Conservation (phyloP, 495 filamentous ascomycete genomes). For the Friedmanniomyces endolithicus region DNA sequence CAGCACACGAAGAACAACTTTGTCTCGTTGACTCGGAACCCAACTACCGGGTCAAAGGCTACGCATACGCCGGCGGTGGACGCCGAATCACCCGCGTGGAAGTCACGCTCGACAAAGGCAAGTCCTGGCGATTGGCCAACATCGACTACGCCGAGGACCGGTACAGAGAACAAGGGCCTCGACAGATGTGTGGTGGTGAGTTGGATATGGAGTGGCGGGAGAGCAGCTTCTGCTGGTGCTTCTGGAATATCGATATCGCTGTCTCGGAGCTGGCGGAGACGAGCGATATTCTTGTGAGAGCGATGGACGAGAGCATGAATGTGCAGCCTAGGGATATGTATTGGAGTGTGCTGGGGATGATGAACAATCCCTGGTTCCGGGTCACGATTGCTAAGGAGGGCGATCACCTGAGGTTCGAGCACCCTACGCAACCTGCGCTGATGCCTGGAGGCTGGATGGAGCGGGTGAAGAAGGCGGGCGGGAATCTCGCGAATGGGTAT, state of each 20-base stretch:
- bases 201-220: conserved; percentile 79
- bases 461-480: conserved; percentile 74
- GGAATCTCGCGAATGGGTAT: conserved; percentile 66
- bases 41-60: conserved; percentile 59
- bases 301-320: conserved; percentile 87
- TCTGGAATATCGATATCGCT: conserved; percentile 70
- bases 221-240: conserved; percentile 82
- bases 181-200: conserved; percentile 60
- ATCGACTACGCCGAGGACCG: conserved; percentile 80
- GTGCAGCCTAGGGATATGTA: conserved; percentile 91
- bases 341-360: conserved; percentile 94
- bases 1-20: conserved; percentile 65
- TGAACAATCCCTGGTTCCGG: conserved; percentile 96
- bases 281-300: conserved; percentile 67
- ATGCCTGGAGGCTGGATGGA: conserved; percentile 93
- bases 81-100: conserved; percentile 73
- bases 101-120: conserved; percentile 73
- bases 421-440: conserved; percentile 73
- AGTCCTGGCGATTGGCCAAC: conserved; percentile 67
- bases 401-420: conserved; percentile 63
- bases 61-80: conserved; percentile 88
- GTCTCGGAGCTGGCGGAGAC: conserved; percentile 49
- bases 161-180: conserved; percentile 58
- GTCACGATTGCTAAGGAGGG: conserved; percentile 65
- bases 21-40: conserved; percentile 37